Evolutionary conservation across 2,329 filamentous ascomycete species (phyloP).

Genomic region (Neofusicoccum sp.): DNA sequence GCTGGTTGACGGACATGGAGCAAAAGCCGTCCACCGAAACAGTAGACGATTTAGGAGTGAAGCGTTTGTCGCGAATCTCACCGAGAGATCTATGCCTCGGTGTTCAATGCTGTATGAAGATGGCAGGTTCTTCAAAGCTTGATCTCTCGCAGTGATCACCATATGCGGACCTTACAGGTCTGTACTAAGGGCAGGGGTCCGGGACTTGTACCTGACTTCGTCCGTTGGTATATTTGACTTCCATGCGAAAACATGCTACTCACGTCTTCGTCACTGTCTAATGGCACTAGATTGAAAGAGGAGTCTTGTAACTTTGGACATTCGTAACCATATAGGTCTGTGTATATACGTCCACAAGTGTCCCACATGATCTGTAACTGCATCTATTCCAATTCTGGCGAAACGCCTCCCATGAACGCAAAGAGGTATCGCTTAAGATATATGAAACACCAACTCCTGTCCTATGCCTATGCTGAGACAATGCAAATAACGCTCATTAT

Average conservation of each 20-base stretch:
- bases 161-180: too few species aligned
- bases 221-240: too few species aligned
- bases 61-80: background rate
- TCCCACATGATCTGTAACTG: background rate
- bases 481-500: background rate
- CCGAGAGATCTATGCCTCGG: background rate
- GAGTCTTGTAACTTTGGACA: too few species aligned
- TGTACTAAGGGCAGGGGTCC: too few species aligned
- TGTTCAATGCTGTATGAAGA: background rate
- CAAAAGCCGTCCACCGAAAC: background rate
- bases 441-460: conserved; percentile 8
- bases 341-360: background rate
- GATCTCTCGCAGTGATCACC: too few species aligned
- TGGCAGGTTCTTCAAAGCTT: too few species aligned
- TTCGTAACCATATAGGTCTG: background rate
- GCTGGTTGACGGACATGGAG: background rate
- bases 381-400: background rate
- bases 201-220: too few species aligned
- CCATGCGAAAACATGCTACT: too few species aligned
- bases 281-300: background rate
- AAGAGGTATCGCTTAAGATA: conserved; percentile 7
- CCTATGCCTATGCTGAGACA: background rate
- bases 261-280: too few species aligned
- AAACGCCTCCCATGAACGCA: background rate
- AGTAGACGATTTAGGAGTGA: background rate